Evolutionary conservation across 2,329 filamentous ascomycete species (phyloP), one percentile per base, ranked within the genome.

Genomic region (Fusarium austroafricanum): DNA sequence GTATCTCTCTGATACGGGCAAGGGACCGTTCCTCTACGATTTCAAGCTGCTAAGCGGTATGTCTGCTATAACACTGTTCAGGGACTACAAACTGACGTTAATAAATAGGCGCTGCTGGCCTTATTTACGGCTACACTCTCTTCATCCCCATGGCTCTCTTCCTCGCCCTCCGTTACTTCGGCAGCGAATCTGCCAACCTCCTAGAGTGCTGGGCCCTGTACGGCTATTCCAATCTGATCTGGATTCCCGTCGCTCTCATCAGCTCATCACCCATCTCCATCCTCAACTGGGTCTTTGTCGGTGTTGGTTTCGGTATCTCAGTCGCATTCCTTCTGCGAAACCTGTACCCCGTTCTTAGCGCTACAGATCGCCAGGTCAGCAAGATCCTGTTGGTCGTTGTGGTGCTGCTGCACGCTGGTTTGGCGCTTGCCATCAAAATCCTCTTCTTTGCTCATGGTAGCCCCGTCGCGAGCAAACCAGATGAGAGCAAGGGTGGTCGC

Each of bases 161-260:
- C 89, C 91, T 90, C 20, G 91, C 92, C 70, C 84, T 99, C 70
- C 93, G 92, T 74, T 99, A 97, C 90, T 98, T 97, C 80, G 95
- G 95, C 58, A 96, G 93, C 79, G 94, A 97, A 78, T 92, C 89
- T 57, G 94, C 95, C 66, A 97, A 97, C 80, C 83, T 99, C 61
- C 87, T 99, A 71, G 96, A 99, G 83, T 97, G 94, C 83, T 94
- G 93, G 89, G 92, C 94, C 61, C 84, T 99, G 35, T 99, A 98
- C 79, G 96, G 96, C 55, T 99, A 99, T 83, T 89, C 92, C 58
- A 99, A 99, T 82, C 84, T 99, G 75, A 93, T 99, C 76, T 99
- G 96, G 96, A 94, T 99, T 73, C 93, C 92, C 4, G 94, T 99
- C 42, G 94, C 96, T 46, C 82, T 97, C 66, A 92, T 97, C 71